Evolutionary conservation across 2,329 filamentous ascomycete genomes (phyloP), one percentile per base, ranked within the genome.

Genomic region (Penicillium nordicum): DNA sequence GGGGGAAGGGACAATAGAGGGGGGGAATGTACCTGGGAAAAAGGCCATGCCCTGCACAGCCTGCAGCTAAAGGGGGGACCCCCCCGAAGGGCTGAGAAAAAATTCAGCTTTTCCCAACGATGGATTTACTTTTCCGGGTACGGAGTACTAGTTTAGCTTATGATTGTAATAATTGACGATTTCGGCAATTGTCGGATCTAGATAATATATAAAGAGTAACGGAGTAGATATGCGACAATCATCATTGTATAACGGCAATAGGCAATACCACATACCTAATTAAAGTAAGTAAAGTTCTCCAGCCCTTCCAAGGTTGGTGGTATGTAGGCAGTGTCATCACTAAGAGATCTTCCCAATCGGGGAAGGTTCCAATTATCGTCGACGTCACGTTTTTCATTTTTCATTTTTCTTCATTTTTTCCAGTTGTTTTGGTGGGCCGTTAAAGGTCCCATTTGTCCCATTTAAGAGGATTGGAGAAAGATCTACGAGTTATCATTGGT

Each of bases 371-470:
- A 53, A 51, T 56, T 51, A 54, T 64, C 57, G 42, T 51, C 61
- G 61, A 64, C 63, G 63, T 65, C 63, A 65, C 60, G 57, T 58
- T 60, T 57, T 53, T 30, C 51, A 58, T 57, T 48, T 37, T 29
- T 29, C 3, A 18, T 29, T 9, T 29, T 29, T 29, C 3, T 30
- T 30, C 29, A 30, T 10, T 30, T 11, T 30, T 27, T 27, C 7
- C 21, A 21, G 42, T 40, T 40, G 56, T 58, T 58, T 53, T 18
- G 25, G 54, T 59, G 53, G 46, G 36, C 43, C 49, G 47, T 40
- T 37, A 10, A 27, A 51, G 7, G 5, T 38, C 43, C 21, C 21
- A 21, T 21, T 21, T 21, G 21, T 21, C 21, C 21, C 32, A 32
- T 40, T 41, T 41, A 8, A 6, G 30, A 14, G 30, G 30, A 32